Evolutionary conservation across 2,329 filamentous ascomycete species (phyloP), one percentile per base, ranked within the genome.

Genomic region (Neopestalotiopsis clavispora): DNA sequence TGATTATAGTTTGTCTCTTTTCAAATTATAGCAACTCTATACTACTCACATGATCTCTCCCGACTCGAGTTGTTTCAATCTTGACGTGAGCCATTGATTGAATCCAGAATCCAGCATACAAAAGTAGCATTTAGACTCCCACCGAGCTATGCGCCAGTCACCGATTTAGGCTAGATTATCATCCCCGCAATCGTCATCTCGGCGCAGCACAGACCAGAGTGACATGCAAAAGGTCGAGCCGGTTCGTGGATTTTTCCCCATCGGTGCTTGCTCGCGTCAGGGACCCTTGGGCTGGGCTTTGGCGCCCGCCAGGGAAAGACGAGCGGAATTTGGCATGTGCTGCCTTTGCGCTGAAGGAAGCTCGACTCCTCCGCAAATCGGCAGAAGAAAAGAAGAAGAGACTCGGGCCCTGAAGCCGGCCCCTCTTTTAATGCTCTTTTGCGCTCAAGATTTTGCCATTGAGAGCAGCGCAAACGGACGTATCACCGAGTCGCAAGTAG

Each of bases 361-460:
- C 64, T 71, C 23, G 23, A 28, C 23, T 28, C 23, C 74, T 75
- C 74, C 74, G 74, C 74, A 72, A 62, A 74, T 74, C 74, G 74
- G 74, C 74, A 76, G 67, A 75, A 74, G 70, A 70, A 28, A 28
- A 28, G 23, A 28, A 28, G 23, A 74, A 72, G 73, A 72, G 72
- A 10, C n/a, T 34, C 23, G 57, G n/a, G 59, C 57, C 68, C 70
- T 67, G 65, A 69, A 28, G 42, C 12, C 56, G 69, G 69, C 66
- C 72, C 73, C 71, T 67, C 66, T 63, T 60, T 63, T 63, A 38
- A 6, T 38, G 23, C 34, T 38, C 34, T 38, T 38, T 38, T 38
- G n/a, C 7, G 14, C 61, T 38, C 34, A 52, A 67, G 59, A 62
- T 67, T 67, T 49, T 67, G 66, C 66, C 58, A 52, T 56, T 62